Evolutionary conservation across 148 eudicot species (phyloP).

Genomic region (Bassia scoparia): DNA sequence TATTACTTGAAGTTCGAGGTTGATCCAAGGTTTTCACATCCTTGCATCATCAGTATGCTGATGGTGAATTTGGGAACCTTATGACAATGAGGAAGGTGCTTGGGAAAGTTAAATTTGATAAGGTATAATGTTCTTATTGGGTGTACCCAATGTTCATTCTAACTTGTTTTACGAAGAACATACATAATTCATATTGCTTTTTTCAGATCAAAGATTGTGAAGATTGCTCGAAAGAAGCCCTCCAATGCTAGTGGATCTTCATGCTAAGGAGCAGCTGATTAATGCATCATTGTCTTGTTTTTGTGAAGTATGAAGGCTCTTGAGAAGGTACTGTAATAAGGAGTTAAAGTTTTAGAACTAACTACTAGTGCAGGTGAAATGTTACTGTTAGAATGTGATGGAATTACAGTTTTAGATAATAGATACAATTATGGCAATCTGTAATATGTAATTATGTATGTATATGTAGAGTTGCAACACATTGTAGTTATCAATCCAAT

Average conservation of each 20-base stretch:
- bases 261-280: background rate
- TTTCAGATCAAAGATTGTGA: background rate
- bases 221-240: background rate
- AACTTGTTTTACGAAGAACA: background rate
- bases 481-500: too few species aligned
- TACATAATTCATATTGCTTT: background rate
- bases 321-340: too few species aligned
- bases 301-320: too few species aligned
- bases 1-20: constrained; percentile 1
- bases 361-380: too few species aligned
- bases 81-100: background rate
- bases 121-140: background rate
- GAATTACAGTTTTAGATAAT: too few species aligned
- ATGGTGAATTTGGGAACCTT: constrained; percentile 5
- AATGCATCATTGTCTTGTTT: background rate
- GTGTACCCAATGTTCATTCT: too few species aligned
- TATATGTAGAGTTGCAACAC: too few species aligned
- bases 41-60: constrained; percentile 2
- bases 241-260: background rate
- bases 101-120: background rate
- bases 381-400: too few species aligned
- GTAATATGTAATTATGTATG: too few species aligned
- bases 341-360: too few species aligned
- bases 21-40: background rate
- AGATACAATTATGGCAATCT: too few species aligned